These are phyloP conservation scores for Aschersonia sp. DNA, from an alignment of 2,329 filamentous ascomycete species.

Conservation along the genomic window DNA sequence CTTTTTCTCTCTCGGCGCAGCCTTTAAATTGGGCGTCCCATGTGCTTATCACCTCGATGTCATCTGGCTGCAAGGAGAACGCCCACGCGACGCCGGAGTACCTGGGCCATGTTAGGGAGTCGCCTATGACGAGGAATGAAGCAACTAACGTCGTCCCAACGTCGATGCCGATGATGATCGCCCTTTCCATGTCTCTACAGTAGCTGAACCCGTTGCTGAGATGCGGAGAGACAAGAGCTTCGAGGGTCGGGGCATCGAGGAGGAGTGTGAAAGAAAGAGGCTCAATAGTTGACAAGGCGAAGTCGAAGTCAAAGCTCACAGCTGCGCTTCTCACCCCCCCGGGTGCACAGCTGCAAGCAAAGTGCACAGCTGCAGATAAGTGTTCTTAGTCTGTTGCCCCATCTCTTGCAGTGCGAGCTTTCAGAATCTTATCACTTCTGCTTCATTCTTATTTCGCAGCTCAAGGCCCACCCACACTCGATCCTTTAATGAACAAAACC, in stretches of 20 bases:
- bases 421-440: neutral
- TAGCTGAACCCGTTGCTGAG: neutral
- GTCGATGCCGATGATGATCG: conserved; percentile 25
- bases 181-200: neutral
- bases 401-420: no score
- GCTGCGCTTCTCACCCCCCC: no score
- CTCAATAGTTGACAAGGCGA: no score
- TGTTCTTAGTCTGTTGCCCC: no score
- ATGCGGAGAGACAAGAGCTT: neutral
- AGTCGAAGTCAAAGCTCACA: no score
- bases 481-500: no score
- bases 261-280: no score
- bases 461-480: neutral
- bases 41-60: conserved; percentile 15
- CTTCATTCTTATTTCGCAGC: neutral
- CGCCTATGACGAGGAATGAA: fast-evolving
- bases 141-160: conserved; percentile 30
- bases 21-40: conserved; percentile 11
- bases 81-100: conserved; percentile 27
- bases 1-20: conserved; percentile 17
- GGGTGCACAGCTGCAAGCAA: no score
- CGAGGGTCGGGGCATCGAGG: no score
- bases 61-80: conserved; percentile 10
- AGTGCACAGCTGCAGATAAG: no score
- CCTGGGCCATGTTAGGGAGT: conserved; percentile 8